These are phyloP conservation scores for Oryza longistaminata DNA, from an alignment of 176 grass and related monocot genomes.

Conservation along the genomic window DNA sequence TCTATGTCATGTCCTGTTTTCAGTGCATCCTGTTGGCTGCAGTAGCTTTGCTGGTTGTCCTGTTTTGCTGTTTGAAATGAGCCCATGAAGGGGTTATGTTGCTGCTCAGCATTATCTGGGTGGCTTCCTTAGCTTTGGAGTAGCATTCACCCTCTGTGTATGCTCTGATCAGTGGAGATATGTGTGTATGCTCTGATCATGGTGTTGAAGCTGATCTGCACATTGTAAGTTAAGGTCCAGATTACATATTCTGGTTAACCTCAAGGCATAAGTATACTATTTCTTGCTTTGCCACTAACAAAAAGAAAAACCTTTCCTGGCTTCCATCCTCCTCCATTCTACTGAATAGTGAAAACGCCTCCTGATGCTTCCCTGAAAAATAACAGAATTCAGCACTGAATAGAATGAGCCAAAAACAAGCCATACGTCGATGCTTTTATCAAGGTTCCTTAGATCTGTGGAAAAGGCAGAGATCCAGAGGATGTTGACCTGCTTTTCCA, in stretches of 20 bases:
- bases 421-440: background rate
- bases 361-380: slow-evolving; percentile 64
- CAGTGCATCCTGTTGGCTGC: no score
- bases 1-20: no score
- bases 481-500: slow-evolving; percentile 67
- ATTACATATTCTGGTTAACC: background rate
- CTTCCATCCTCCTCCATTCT: slow-evolving; percentile 83
- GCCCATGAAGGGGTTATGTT: slow-evolving; percentile 48
- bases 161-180: slow-evolving; percentile 66
- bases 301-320: slow-evolving; percentile 71
- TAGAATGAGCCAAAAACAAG: background rate
- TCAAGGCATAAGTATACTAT: background rate
- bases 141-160: slow-evolving; percentile 56
- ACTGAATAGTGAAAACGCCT: slow-evolving; percentile 60
- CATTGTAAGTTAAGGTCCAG: slow-evolving; percentile 20
- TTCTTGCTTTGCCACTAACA: background rate
- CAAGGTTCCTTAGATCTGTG: background rate
- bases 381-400: background rate
- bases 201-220: slow-evolving; percentile 87
- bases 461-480: background rate
- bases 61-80: slow-evolving; percentile 52
- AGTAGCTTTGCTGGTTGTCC: no score
- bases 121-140: slow-evolving; percentile 53
- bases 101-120: slow-evolving; percentile 53
- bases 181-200: slow-evolving; percentile 78